Percentiles rank a stretch among this genome's conserved stretches.
These are phyloP conservation scores for Mycena epipterygia DNA, from an alignment of 768 basidiomycete genomes.

Conservation along the genomic window DNA sequence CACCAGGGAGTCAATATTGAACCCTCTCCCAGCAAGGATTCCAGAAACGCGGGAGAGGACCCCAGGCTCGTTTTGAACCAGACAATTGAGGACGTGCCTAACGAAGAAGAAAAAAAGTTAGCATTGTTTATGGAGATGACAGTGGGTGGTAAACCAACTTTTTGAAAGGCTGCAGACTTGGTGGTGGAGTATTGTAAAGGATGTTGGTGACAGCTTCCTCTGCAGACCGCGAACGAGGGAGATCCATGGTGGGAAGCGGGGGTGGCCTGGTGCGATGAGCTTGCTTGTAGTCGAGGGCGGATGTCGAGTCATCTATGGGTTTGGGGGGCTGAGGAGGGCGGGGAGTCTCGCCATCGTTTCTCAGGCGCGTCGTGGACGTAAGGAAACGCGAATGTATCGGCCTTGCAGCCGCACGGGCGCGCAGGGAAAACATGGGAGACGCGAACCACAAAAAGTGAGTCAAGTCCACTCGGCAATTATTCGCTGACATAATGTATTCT, in stretches of 20 bases:
- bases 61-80: constrained; percentile 99
- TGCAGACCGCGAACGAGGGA: constrained; percentile 87
- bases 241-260: constrained; percentile 86
- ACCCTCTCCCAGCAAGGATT: constrained; percentile 95
- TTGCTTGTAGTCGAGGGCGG: constrained; percentile 93
- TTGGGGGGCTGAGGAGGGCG: constrained; percentile 78
- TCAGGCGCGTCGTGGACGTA: constrained; percentile 50
- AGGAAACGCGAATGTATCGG: constrained; percentile 51
- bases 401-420: constrained; percentile 47
- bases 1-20: constrained; percentile 99
- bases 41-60: constrained; percentile 99
- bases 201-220: constrained; percentile 99
- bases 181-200: constrained; percentile 95
- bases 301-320: constrained; percentile 93
- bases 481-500: not conserved
- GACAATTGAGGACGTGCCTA: constrained; percentile 96
- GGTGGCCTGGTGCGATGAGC: constrained; percentile 81
- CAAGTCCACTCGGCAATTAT: constrained; percentile 22
- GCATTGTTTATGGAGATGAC: not conserved
- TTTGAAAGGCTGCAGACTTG: constrained; percentile 92
- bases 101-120: constrained; percentile 9
- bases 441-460: too few species aligned
- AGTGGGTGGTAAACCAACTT: constrained; percentile 65
- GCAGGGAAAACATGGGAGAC: constrained; percentile 43
- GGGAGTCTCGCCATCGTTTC: constrained; percentile 44